Conservation (phyloP, 2,329 filamentous ascomycete species). For the Chrysoporthe austroafricana region DNA sequence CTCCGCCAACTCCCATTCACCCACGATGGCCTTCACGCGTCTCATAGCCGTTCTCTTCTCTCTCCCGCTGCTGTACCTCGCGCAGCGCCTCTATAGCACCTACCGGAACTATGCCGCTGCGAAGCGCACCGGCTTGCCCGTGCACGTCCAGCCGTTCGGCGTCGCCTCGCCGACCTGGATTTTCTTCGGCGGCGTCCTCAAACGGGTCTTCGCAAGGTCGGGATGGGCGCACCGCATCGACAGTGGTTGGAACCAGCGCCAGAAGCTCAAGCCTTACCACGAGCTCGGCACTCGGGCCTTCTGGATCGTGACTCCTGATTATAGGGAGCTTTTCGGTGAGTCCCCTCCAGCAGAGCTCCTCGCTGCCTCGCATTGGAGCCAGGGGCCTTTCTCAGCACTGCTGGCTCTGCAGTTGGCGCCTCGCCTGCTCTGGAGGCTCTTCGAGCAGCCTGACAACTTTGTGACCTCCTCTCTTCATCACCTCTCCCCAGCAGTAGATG, state of each 20-base stretch:
- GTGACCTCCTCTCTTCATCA: background rate
- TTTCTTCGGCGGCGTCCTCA: background rate
- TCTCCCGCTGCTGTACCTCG: slow-evolving; percentile 8
- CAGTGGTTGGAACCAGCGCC: slow-evolving; percentile 6
- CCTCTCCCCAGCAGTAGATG: background rate
- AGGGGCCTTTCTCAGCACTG: too few species aligned
- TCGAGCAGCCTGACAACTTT: too few species aligned
- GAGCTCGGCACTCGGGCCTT: slow-evolving; percentile 6
- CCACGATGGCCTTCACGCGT: slow-evolving; percentile 2
- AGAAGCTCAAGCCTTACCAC: slow-evolving; percentile 6
- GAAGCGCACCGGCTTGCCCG: slow-evolving; percentile 36
- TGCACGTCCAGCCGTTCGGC: slow-evolving; percentile 39
- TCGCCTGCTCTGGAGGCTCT: too few species aligned
- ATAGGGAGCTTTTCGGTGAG: slow-evolving; percentile 12
- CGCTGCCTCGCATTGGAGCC: too few species aligned
- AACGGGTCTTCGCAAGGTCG: slow-evolving; percentile 2
- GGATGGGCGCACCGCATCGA: slow-evolving; percentile 15
- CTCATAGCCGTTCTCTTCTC: background rate
- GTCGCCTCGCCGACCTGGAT: slow-evolving; percentile 7
- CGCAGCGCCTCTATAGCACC: background rate
- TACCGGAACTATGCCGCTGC: slow-evolving; percentile 32
- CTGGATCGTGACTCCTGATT: slow-evolving; percentile 12
- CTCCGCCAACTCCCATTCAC: background rate
- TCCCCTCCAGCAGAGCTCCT: background rate
- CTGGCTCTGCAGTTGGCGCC: too few species aligned